Evolutionary conservation across 768 basidiomycete species (phyloP), one percentile per base, ranked within the genome.

Genomic region (Mycena rosella): DNA sequence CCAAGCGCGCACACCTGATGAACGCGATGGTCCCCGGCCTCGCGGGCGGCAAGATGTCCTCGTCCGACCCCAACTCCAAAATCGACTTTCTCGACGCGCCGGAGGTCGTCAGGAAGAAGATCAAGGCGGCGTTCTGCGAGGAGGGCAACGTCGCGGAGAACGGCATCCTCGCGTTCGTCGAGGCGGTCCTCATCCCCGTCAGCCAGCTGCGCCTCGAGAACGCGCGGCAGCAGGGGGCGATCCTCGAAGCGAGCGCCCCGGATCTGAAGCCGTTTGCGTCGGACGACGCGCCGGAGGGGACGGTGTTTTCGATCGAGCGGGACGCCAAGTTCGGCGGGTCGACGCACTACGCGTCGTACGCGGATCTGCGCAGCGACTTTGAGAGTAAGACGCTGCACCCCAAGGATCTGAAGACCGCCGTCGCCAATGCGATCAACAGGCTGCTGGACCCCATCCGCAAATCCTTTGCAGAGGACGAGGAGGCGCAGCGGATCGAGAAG

Each of bases 11-110:
- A 0, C 98, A 99, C 78, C 85, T 99, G 49, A 99, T 99, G 98
- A 99, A 98, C 80, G 84, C 88, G 36, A 99, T 99, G 96, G 95
- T 99, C 0, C 96, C 96, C 32, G 96, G 96, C 48, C 86, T 98
- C 36, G 90, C 91, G 47, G 96, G 96, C 34, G 94, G 95, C 20
- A 99, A 99, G 77, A 99, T 99, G 98, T 98, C 96, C 18, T 92
- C 96, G 1, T 99, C 97, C 1, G 97, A 99, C 73, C 96, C 96
- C 32, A 95, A 98, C 78, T 96, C 94, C 69, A 99, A 99, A 80
- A 97, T 99, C 77, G 98, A 99, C 82, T 95, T 99, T 80, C 89
- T 99, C 68, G 97, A 99, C 78, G 77, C 89, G 5, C 90, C 96
- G 0, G 92, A 94, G 30, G 87, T 84, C 45, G 88, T 98, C 54